Evolutionary conservation across 2,329 filamentous ascomycete genomes (phyloP).

Genomic region (Pestalotiopsis sp.): DNA sequence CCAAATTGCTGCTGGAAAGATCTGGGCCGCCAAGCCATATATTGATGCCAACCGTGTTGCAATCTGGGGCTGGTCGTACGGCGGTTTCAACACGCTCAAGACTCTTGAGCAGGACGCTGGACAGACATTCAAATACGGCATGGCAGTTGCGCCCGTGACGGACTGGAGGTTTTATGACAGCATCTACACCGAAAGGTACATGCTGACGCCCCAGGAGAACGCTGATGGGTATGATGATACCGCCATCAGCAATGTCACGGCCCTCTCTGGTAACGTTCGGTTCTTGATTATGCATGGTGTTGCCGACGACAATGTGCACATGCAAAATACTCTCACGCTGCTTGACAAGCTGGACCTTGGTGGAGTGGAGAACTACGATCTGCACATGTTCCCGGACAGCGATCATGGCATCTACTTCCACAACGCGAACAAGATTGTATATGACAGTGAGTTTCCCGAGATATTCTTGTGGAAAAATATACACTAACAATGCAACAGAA

Average conservation of each 20-base stretch:
- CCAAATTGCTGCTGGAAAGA: conserved; percentile 87
- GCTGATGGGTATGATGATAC: conserved; percentile 74
- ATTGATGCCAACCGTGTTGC: conserved; percentile 82
- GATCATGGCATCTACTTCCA: conserved; percentile 96
- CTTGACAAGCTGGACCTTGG: conserved; percentile 84
- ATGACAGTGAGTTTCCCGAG: conserved; percentile 74
- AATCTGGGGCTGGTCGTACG: conserved; percentile 99
- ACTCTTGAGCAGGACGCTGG: conserved; percentile 91
- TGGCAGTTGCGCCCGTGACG: conserved; percentile 98
- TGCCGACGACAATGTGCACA: conserved; percentile 97
- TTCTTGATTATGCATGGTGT: conserved; percentile 96
- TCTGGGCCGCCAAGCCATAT: conserved; percentile 80
- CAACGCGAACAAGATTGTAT: conserved; percentile 88
- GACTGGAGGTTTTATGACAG: conserved; percentile 97
- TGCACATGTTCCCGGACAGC: conserved; percentile 95
- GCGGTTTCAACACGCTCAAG: conserved; percentile 93
- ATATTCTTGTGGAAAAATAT: neutral
- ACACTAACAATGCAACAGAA: conserved; percentile 54
- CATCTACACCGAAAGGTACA: conserved; percentile 95
- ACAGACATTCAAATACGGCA: conserved; percentile 90
- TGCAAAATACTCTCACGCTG: conserved; percentile 89
- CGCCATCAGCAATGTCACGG: conserved; percentile 73
- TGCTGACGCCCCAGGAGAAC: conserved; percentile 92
- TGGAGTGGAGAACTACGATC: conserved; percentile 88
- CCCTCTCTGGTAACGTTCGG: conserved; percentile 75